phyloP scores from a whole-genome alignment of 2,329 filamentous ascomycete species.

The Fusarium sp. region DNA sequence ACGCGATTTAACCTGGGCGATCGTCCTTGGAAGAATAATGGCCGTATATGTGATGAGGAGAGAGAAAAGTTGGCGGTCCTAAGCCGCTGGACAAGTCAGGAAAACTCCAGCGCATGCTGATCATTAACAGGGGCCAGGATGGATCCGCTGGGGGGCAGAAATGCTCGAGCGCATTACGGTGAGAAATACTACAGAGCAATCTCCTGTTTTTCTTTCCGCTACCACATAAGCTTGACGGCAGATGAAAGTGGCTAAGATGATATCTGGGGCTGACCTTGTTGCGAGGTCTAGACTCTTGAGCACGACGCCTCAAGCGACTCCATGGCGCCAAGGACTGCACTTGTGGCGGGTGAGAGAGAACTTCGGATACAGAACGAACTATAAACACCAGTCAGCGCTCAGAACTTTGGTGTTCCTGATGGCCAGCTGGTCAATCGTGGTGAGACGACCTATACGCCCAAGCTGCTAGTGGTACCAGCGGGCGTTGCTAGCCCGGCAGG shows the following conservation, averaged over 20 bases:
- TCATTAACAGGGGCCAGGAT: conserved; percentile 33
- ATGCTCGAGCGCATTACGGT: conserved; percentile 10
- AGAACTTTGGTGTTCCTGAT: conserved; percentile 34
- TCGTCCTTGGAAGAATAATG: conserved; percentile 7
- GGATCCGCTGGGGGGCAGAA: conserved; percentile 14
- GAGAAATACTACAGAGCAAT: conserved; percentile 14
- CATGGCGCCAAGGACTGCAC: conserved; percentile 30
- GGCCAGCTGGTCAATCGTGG: conserved; percentile 33
- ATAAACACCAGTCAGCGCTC: conserved; percentile 14
- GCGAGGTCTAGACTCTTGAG: conserved; percentile 40
- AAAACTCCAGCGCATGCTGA: conserved; percentile 23
- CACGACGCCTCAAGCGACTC: conserved; percentile 34
- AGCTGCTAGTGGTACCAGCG: conserved; percentile 36
- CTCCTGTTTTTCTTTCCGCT: conserved; percentile 25
- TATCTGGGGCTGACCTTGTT: conserved; percentile 45
- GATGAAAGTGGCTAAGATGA: conserved; percentile 46
- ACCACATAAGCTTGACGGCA: conserved; percentile 38
- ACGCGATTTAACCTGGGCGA: conserved; percentile 13
- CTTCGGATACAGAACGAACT: conserved; percentile 3
- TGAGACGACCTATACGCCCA: conserved; percentile 40
- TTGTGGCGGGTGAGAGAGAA: conserved; percentile 1
- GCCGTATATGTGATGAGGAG: conserved; percentile 19
- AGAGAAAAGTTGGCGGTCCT: conserved; percentile 14
- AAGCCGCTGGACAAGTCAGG: conserved; percentile 9
- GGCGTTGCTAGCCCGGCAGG: conserved; percentile 34